These are phyloP conservation scores for Coleophoma crateriformis DNA, from an alignment of 2,329 filamentous ascomycete species.

Conservation along the genomic window DNA sequence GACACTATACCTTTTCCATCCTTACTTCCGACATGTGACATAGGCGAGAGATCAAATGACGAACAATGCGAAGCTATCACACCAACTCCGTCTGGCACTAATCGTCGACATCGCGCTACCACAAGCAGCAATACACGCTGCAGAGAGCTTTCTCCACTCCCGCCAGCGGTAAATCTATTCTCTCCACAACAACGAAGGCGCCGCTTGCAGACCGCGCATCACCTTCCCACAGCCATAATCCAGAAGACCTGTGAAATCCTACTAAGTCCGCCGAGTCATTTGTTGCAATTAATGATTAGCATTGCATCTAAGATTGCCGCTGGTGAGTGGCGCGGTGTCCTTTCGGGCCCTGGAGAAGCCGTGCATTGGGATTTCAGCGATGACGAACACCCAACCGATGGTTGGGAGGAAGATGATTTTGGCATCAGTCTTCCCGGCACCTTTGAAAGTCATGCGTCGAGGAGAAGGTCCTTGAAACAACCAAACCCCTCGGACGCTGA, in stretches of 20 bases:
- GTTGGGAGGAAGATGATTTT: conserved; percentile 53
- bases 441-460: not conserved
- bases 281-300: conserved; percentile 73
- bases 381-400: conserved; percentile 34
- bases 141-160: conserved; percentile 61
- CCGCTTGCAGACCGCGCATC: conserved; percentile 39
- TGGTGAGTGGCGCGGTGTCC: conserved; percentile 56
- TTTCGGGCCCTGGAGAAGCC: conserved; percentile 46
- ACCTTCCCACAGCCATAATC: conserved; percentile 60
- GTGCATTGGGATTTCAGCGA: conserved; percentile 55
- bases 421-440: conserved; percentile 30
- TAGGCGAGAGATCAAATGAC: conserved; percentile 32
- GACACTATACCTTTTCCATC: conserved; percentile 20
- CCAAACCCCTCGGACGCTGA: not conserved
- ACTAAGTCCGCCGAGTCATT: conserved; percentile 72
- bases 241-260: conserved; percentile 73
- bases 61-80: conserved; percentile 29
- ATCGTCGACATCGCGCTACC: conserved; percentile 47
- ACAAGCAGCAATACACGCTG: conserved; percentile 44
- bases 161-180: conserved; percentile 62
- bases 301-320: conserved; percentile 72
- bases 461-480: too few species aligned
- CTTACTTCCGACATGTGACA: conserved; percentile 39
- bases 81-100: conserved; percentile 11
- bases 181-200: conserved; percentile 37